These are phyloP conservation scores for Aureobasidium namibiae DNA, from an alignment of 2,329 filamentous ascomycete species.

Conservation along the genomic window DNA sequence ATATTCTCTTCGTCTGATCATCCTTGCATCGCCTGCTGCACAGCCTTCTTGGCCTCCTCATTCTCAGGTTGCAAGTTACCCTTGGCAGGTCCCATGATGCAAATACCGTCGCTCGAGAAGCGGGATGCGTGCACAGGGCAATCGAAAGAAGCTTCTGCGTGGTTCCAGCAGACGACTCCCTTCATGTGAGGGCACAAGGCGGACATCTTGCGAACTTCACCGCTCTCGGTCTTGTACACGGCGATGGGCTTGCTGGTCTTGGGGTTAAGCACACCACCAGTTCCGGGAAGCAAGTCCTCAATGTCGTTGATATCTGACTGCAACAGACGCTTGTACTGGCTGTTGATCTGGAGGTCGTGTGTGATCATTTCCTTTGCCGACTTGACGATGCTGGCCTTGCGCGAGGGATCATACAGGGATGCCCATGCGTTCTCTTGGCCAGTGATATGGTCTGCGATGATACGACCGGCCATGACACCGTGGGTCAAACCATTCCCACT, in stretches of 20 bases:
- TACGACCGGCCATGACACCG: slow-evolving; percentile 43
- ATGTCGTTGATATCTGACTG: slow-evolving; percentile 49
- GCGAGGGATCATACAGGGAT: slow-evolving; percentile 43
- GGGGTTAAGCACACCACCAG: slow-evolving; percentile 47
- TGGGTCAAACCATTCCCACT: slow-evolving; percentile 52
- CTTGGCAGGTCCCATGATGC: slow-evolving; percentile 34
- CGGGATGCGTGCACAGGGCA: slow-evolving; percentile 42
- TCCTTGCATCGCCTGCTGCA: slow-evolving; percentile 15
- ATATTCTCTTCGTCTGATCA: neutral
- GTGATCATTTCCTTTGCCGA: slow-evolving; percentile 38
- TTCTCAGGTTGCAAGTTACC: slow-evolving; percentile 27
- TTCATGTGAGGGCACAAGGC: slow-evolving; percentile 50
- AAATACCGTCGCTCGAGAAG: slow-evolving; percentile 36
- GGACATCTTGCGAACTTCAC: slow-evolving; percentile 43
- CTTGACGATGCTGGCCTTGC: slow-evolving; percentile 38
- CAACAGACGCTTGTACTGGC: slow-evolving; percentile 48
- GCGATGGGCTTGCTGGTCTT: slow-evolving; percentile 41
- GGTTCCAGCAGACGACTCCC: slow-evolving; percentile 50
- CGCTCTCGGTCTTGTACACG: slow-evolving; percentile 49
- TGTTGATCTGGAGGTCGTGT: slow-evolving; percentile 48
- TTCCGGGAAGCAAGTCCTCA: slow-evolving; percentile 43
- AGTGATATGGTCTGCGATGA: slow-evolving; percentile 48
- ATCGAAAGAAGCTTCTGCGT: slow-evolving; percentile 46
- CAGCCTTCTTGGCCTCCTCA: slow-evolving; percentile 22
- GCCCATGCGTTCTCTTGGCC: slow-evolving; percentile 43